Percentiles rank a stretch among this genome's conserved stretches.
Evolutionary conservation across 2,329 filamentous ascomycete genomes (phyloP).

Genomic region (Fusarium penzigii): DNA sequence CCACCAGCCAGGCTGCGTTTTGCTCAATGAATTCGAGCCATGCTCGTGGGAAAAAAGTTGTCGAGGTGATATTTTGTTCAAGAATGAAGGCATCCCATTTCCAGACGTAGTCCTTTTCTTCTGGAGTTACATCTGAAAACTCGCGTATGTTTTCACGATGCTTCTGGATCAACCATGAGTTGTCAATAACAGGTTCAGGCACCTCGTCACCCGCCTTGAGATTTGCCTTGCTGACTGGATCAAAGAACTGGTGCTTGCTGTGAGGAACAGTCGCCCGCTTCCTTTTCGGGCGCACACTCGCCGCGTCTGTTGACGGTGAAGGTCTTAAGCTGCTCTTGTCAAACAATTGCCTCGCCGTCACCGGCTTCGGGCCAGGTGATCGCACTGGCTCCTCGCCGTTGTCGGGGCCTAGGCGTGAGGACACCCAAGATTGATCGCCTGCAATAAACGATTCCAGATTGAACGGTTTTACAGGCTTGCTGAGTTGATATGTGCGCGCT

Average conservation of each 20-base stretch:
- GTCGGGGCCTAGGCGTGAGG: constrained; percentile 42
- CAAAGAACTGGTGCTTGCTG: constrained; percentile 55
- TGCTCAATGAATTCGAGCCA: constrained; percentile 54
- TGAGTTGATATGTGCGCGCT: constrained; percentile 44
- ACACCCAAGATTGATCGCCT: constrained; percentile 49
- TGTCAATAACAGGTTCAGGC: constrained; percentile 46
- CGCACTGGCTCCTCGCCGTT: constrained; percentile 27
- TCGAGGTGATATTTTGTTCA: constrained; percentile 50
- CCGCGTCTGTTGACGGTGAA: constrained; percentile 7
- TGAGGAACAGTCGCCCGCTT: constrained; percentile 46
- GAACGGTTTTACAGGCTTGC: constrained; percentile 44
- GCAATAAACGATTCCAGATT: constrained; percentile 45
- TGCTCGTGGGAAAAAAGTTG: constrained; percentile 51
- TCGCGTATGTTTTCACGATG: constrained; percentile 59
- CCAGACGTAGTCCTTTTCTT: constrained; percentile 59
- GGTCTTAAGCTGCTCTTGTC: constrained; percentile 22
- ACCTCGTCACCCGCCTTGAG: constrained; percentile 52
- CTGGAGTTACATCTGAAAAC: constrained; percentile 54
- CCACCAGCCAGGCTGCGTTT: constrained; percentile 55
- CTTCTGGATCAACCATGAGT: constrained; percentile 59
- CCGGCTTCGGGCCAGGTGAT: constrained; percentile 24
- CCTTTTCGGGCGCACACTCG: constrained; percentile 13
- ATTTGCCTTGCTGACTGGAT: constrained; percentile 55
- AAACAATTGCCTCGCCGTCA: constrained; percentile 24
- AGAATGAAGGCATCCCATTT: constrained; percentile 60